A percentile compares a stretch with the other conserved stretches of the same genome.
phyloP scores from a whole-genome alignment of 352 stramenopile species.

The Globisporangium mamillatum region DNA sequence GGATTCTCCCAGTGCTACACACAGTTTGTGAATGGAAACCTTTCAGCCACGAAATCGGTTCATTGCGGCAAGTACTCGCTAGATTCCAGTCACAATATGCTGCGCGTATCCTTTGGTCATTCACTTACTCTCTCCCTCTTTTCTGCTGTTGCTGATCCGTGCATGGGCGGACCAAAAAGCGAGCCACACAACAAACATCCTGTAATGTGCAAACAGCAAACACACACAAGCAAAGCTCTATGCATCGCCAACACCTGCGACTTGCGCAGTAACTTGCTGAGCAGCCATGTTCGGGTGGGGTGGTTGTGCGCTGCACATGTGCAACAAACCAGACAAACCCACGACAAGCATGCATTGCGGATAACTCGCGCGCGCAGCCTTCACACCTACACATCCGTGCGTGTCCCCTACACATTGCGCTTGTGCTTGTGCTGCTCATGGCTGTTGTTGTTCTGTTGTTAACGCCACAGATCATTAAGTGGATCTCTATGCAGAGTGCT shows the following conservation, averaged over 20 bases:
- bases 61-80: neutral
- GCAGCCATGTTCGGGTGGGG: neutral
- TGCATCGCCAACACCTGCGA: neutral
- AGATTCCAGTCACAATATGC: neutral
- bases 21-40: neutral
- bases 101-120: neutral
- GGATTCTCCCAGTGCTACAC: neutral
- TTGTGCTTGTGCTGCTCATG: neutral
- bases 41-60: no score
- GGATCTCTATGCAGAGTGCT: neutral
- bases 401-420: neutral
- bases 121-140: neutral
- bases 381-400: neutral
- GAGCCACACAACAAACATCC: neutral
- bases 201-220: neutral
- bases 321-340: neutral
- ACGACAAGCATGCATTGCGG: neutral
- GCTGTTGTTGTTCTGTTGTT: neutral
- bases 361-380: neutral
- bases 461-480: neutral
- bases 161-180: neutral
- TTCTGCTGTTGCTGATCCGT: neutral
- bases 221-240: neutral
- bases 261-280: neutral
- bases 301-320: neutral